These are phyloP conservation scores for Oryza punctata DNA, from an alignment of 176 grass and related monocot genomes.

Conservation along the genomic window DNA sequence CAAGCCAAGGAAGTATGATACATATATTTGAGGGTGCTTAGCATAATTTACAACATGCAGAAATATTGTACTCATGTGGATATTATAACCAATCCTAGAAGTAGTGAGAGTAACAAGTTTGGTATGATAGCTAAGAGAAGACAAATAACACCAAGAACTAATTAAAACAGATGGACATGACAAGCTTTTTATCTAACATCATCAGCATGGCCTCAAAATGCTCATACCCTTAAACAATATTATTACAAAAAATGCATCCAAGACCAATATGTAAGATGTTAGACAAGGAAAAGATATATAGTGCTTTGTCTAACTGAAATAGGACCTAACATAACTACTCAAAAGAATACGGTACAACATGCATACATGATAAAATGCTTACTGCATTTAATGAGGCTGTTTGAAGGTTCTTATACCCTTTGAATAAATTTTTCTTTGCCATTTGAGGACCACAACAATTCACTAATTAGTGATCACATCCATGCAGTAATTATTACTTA, in stretches of 20 bases:
- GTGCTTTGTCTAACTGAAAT: not conserved
- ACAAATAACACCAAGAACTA: not conserved
- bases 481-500: not conserved
- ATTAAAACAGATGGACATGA: conserved; percentile 2
- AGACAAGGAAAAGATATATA: not conserved
- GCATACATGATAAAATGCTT: not conserved
- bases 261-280: not conserved
- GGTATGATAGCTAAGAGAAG: not conserved
- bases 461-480: not conserved
- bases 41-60: not conserved
- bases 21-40: not conserved
- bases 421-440: not conserved
- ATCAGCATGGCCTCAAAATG: not conserved
- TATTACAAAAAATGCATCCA: not conserved
- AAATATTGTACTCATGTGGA: conserved; percentile 11
- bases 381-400: not conserved
- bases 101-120: not conserved
- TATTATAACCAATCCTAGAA: not conserved
- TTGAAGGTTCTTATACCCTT: not conserved
- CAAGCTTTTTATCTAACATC: conserved; percentile 13
- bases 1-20: not conserved
- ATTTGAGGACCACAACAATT: not conserved
- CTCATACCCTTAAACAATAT: not conserved
- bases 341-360: not conserved
- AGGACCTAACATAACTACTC: not conserved